Percentiles rank a stretch among this genome's conserved stretches.
Conservation (phyloP, 352 stramenopile genomes). For the Globisporangium okanoganense region DNA sequence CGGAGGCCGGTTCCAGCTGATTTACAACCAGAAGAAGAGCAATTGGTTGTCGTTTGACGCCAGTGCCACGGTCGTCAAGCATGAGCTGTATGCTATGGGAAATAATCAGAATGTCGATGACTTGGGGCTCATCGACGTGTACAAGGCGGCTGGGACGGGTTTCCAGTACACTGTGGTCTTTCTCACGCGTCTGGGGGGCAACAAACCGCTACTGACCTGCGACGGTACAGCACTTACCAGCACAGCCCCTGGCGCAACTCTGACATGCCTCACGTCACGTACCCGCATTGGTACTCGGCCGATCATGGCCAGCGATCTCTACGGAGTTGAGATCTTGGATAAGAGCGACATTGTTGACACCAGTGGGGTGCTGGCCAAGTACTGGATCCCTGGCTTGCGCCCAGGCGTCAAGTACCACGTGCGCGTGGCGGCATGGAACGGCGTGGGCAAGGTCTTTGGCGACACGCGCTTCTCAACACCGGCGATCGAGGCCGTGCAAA, state of each 20-base stretch:
- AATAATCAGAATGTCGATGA: slow-evolving; percentile 12
- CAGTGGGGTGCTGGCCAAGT: slow-evolving; percentile 19
- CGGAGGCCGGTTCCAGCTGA: slow-evolving; percentile 84
- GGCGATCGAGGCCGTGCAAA: slow-evolving; percentile 42
- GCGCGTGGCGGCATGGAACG: slow-evolving; percentile 92
- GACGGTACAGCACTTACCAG: slow-evolving; percentile 42
- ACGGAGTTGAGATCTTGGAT: slow-evolving; percentile 51
- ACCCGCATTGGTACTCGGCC: slow-evolving; percentile 44
- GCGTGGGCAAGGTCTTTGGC: slow-evolving; percentile 85
- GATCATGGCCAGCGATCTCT: slow-evolving; percentile 75
- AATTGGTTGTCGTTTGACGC: slow-evolving; percentile 61
- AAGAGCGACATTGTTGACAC: slow-evolving; percentile 22
- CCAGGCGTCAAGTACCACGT: slow-evolving; percentile 77
- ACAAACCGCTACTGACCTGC: slow-evolving; percentile 53
- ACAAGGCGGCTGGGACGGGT: slow-evolving; percentile 38
- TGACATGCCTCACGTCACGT: slow-evolving; percentile 32
- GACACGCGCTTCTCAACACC: slow-evolving; percentile 76
- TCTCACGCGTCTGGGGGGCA: slow-evolving; percentile 46
- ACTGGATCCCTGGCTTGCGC: slow-evolving; percentile 26
- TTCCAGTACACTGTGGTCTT: slow-evolving; percentile 73
- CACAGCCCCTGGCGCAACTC: slow-evolving; percentile 24
- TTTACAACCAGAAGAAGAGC: slow-evolving; percentile 83
- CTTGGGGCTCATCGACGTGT: slow-evolving; percentile 50
- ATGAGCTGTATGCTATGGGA: slow-evolving; percentile 43
- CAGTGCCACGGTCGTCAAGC: slow-evolving; percentile 47